A percentile compares a stretch with the other conserved stretches of the same genome.
Conservation (phyloP, 2,329 filamentous ascomycete genomes). For the Lecanosticta acicola region DNA sequence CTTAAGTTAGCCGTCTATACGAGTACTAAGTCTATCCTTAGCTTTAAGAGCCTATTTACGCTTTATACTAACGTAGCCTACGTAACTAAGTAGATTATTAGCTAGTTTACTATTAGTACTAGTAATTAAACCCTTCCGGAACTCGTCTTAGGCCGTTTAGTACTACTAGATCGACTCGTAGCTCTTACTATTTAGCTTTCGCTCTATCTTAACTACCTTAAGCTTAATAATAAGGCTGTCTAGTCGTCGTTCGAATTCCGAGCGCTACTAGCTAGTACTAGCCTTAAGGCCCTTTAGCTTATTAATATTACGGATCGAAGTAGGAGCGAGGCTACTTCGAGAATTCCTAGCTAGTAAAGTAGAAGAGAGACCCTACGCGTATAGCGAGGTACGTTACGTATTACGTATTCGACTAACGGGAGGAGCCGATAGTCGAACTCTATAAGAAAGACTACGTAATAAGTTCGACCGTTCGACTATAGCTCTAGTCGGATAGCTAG, state of each 20-base stretch:
- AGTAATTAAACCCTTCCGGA: not conserved
- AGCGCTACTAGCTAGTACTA: not conserved
- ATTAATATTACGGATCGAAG: too few species aligned
- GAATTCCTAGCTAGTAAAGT: too few species aligned
- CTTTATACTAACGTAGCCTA: not conserved
- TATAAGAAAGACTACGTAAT: too few species aligned
- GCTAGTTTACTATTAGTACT: not conserved
- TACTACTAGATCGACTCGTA: not conserved
- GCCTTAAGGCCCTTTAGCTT: not conserved
- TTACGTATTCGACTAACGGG: too few species aligned
- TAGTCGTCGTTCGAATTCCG: not conserved
- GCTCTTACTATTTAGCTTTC: not conserved
- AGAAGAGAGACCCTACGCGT: too few species aligned
- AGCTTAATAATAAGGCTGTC: not conserved
- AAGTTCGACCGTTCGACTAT: too few species aligned
- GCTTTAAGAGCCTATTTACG: not conserved
- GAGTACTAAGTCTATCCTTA: not conserved
- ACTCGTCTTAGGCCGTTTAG: not conserved
- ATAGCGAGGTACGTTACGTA: too few species aligned
- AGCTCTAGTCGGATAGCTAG: too few species aligned
- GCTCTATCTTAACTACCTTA: not conserved
- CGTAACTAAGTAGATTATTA: not conserved
- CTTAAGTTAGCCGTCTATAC: not conserved
- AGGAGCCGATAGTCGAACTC: too few species aligned
- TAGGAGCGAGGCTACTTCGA: too few species aligned